Percentiles rank a stretch among this genome's conserved stretches.
Evolutionary conservation across 2,329 filamentous ascomycete genomes (phyloP).

Genomic region (Aspergillus sergii): DNA sequence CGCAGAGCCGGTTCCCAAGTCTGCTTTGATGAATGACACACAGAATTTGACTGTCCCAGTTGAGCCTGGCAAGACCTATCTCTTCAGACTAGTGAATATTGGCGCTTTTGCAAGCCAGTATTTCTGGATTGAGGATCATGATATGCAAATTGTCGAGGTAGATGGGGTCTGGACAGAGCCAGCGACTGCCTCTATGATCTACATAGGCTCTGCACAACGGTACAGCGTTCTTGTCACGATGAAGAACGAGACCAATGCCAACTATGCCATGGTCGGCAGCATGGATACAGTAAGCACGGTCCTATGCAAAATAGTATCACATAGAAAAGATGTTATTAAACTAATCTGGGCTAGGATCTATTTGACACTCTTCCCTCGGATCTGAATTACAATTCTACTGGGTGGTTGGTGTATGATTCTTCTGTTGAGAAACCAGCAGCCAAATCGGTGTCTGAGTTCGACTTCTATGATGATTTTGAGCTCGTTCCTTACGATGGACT

Average conservation of each 20-base stretch:
- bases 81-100: constrained; percentile 74
- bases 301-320: background rate
- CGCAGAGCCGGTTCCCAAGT: constrained; percentile 68
- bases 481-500: constrained; percentile 70
- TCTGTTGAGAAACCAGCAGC: constrained; percentile 44
- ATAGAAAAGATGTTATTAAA: too few species aligned
- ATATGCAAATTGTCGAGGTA: constrained; percentile 70
- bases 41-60: constrained; percentile 61
- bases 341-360: background rate
- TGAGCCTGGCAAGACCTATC: constrained; percentile 68
- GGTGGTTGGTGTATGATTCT: constrained; percentile 66
- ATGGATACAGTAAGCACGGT: constrained; percentile 26
- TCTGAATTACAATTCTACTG: constrained; percentile 47
- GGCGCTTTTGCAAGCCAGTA: constrained; percentile 67
- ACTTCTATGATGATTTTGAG: constrained; percentile 73
- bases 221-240: constrained; percentile 60
- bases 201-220: constrained; percentile 69
- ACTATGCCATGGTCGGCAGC: constrained; percentile 62
- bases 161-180: constrained; percentile 71
- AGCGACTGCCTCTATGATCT: constrained; percentile 63
- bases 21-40: constrained; percentile 69
- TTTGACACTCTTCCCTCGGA: constrained; percentile 26
- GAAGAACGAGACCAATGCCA: constrained; percentile 61
- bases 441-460: constrained; percentile 45
- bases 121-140: constrained; percentile 55